phyloP scores from a whole-genome alignment of 2,329 filamentous ascomycete genomes.

The Talaromyces sp. region DNA sequence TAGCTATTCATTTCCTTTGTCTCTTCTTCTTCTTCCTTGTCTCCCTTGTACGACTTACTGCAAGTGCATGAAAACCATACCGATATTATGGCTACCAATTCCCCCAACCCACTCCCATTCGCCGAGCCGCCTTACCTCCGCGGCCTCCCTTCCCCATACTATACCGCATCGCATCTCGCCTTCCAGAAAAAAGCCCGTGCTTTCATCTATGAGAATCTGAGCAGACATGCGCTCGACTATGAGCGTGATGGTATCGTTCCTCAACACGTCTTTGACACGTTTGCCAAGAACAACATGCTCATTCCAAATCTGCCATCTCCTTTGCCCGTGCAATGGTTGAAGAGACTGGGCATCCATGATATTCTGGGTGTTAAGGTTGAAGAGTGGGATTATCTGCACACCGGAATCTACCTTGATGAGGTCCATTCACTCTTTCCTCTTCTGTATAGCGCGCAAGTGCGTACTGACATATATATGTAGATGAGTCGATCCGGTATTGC shows the following conservation, averaged over 20 bases:
- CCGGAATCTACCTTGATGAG: conserved; percentile 67
- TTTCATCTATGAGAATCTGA: conserved; percentile 63
- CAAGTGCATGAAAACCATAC: neutral
- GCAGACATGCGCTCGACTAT: conserved; percentile 64
- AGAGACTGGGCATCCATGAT: conserved; percentile 61
- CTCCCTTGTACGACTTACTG: neutral
- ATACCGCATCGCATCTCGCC: conserved; percentile 60
- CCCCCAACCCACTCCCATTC: conserved; percentile 56
- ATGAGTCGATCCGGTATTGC: conserved; percentile 63
- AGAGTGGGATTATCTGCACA: conserved; percentile 70
- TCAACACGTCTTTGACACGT: conserved; percentile 60
- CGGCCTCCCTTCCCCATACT: conserved; percentile 69
- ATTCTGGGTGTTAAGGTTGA: conserved; percentile 67
- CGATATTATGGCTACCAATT: conserved; percentile 18
- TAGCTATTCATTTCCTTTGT: neutral
- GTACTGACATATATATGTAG: conserved; percentile 29
- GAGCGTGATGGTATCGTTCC: conserved; percentile 64
- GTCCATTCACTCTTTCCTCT: conserved; percentile 26
- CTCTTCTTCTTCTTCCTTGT: neutral
- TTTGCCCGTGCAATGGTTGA: conserved; percentile 65
- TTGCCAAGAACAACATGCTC: conserved; percentile 65
- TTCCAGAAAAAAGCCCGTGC: conserved; percentile 67
- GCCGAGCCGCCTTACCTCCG: conserved; percentile 69
- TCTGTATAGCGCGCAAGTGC: neutral
- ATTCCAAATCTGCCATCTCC: conserved; percentile 68